Conservation (phyloP, 352 stramenopile species). For the Globisporangium takayamanum region DNA sequence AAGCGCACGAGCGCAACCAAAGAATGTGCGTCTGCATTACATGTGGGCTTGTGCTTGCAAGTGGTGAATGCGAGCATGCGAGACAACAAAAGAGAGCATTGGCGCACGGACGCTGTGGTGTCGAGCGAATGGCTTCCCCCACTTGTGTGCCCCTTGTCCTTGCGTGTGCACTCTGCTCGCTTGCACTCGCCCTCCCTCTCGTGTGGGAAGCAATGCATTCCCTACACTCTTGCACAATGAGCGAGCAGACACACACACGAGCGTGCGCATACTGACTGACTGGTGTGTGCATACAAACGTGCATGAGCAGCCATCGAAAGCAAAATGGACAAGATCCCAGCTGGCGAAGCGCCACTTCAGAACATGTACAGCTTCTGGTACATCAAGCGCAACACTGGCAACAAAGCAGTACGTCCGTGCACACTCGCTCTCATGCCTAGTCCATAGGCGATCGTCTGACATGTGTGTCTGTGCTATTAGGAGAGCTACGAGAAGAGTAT, state of each 20-base stretch:
- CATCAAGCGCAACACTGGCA: constrained; percentile 82
- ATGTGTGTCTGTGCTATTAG: constrained; percentile 16
- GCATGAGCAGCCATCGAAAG: constrained; percentile 19
- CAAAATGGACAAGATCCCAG: constrained; percentile 19
- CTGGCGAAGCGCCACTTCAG: constrained; percentile 67
- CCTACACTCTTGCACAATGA: too few species aligned
- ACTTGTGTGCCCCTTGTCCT: background rate
- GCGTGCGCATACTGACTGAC: background rate
- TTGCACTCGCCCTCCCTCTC: background rate
- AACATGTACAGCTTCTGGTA: constrained; percentile 90
- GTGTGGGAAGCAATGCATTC: background rate
- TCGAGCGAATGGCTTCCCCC: background rate
- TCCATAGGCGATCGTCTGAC: too few species aligned
- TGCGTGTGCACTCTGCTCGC: too few species aligned
- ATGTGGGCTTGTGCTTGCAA: background rate
- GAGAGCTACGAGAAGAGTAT: constrained; percentile 94
- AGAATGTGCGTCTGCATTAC: background rate
- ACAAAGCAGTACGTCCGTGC: constrained; percentile 50
- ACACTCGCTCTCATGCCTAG: background rate
- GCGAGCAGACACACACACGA: background rate
- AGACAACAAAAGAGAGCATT: background rate
- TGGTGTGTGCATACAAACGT: background rate
- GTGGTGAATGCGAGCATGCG: background rate
- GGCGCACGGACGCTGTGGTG: background rate
- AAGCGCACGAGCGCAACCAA: constrained; percentile 9